phyloP scores from a whole-genome alignment of 2,329 filamentous ascomycete species.

The Penicillium sp. region DNA sequence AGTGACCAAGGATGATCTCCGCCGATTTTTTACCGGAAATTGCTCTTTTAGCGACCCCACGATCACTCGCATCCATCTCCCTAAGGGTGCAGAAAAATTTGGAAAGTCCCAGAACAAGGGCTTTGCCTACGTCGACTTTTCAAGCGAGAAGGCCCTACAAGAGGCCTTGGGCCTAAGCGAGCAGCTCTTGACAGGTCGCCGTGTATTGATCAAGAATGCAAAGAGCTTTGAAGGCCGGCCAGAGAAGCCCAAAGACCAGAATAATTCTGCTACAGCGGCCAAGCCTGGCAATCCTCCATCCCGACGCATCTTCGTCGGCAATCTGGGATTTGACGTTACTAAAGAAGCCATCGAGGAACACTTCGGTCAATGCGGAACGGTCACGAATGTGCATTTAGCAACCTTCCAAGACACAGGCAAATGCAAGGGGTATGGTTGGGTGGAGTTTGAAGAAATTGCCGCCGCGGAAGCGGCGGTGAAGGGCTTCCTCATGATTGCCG shows the following conservation, averaged over 20 bases:
- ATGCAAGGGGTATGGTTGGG: constrained; percentile 96
- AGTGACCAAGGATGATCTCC: constrained; percentile 69
- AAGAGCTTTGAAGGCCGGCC: constrained; percentile 89
- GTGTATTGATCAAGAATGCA: constrained; percentile 88
- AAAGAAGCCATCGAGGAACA: constrained; percentile 77
- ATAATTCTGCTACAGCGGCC: constrained; percentile 27
- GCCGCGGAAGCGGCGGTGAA: constrained; percentile 73
- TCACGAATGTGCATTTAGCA: constrained; percentile 81
- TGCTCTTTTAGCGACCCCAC: constrained; percentile 63
- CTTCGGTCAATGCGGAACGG: constrained; percentile 78
- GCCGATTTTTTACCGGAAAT: constrained; percentile 73
- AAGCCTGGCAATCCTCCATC: constrained; percentile 62
- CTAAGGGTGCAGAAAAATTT: constrained; percentile 55
- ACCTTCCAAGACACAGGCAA: constrained; percentile 97
- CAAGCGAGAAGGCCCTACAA: constrained; percentile 63
- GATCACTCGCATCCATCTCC: constrained; percentile 83
- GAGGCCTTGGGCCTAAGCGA: constrained; percentile 86
- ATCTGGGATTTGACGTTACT: constrained; percentile 76
- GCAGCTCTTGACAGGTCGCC: constrained; percentile 69
- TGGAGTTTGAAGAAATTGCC: constrained; percentile 79
- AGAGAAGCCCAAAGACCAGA: constrained; percentile 56
- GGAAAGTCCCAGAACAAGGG: constrained; percentile 72
- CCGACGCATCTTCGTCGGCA: constrained; percentile 84
- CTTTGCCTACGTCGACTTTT: constrained; percentile 94
- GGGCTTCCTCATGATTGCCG: constrained; percentile 69